Evolutionary conservation across 345 rosid genomes (phyloP).

Genomic region (Hirschfeldia incana): DNA sequence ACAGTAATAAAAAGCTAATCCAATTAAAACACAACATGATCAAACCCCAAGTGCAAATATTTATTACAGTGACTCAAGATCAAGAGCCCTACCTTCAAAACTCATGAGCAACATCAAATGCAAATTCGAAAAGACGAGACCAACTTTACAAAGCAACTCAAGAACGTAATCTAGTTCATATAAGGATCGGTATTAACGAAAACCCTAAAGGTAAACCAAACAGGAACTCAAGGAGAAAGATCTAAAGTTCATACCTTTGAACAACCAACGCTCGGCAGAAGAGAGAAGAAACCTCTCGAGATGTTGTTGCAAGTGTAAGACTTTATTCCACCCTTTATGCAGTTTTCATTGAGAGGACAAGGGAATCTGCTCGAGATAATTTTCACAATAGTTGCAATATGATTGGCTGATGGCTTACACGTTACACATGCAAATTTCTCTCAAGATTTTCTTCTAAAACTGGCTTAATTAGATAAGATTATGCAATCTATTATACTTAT

Average conservation of each 20-base stretch:
- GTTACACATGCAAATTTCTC: not conserved
- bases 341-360: not conserved
- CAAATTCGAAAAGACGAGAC: not conserved
- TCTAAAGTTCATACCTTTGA: conserved; percentile 12
- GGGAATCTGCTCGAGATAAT: not conserved
- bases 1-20: not conserved
- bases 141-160: not conserved
- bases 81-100: not conserved
- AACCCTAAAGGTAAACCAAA: not conserved
- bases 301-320: not conserved
- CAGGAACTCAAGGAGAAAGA: not conserved
- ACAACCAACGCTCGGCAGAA: not conserved
- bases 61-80: not conserved
- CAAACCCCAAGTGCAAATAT: not conserved
- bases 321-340: not conserved
- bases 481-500: not conserved
- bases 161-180: not conserved
- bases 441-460: conserved; percentile 4
- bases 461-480: not conserved
- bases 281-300: not conserved
- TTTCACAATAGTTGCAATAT: not conserved
- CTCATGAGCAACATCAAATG: not conserved
- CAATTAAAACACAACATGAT: not conserved
- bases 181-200: not conserved
- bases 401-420: conserved; percentile 12